phyloP scores from a whole-genome alignment of 1,139 yeast species.

The Kurtzmaniella quercitrusa region DNA sequence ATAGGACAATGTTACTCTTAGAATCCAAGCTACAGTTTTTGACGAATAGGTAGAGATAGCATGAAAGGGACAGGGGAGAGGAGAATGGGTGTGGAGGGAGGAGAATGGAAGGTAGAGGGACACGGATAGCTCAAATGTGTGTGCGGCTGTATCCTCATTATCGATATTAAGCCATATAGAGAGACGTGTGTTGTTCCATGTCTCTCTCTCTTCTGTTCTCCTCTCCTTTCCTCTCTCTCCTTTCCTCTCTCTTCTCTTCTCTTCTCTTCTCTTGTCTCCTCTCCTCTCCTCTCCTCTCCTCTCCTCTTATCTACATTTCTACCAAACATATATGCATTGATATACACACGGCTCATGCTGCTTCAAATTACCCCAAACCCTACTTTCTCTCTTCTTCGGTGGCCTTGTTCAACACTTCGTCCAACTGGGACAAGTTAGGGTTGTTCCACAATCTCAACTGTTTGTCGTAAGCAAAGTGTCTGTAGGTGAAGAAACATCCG shows the following conservation, averaged over 20 bases:
- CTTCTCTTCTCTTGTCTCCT: neutral
- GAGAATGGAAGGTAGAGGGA: too few species aligned
- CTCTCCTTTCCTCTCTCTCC: neutral
- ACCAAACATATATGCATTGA: slow-evolving; percentile 1
- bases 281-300: neutral
- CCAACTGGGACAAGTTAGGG: slow-evolving; percentile 54
- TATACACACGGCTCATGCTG: neutral
- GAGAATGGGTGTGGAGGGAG: too few species aligned
- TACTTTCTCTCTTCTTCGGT: slow-evolving; percentile 27
- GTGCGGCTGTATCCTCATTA: too few species aligned
- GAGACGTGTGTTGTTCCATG: too few species aligned
- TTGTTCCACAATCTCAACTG: slow-evolving; percentile 69
- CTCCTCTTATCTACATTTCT: neutral
- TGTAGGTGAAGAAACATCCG: slow-evolving; percentile 65
- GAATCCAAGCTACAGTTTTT: too few species aligned
- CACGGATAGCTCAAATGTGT: too few species aligned
- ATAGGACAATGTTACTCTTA: too few species aligned
- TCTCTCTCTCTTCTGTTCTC: neutral
- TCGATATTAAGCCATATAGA: too few species aligned
- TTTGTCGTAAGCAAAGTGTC: slow-evolving; percentile 63
- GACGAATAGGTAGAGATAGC: too few species aligned
- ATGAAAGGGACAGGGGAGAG: too few species aligned
- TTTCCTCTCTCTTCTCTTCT: neutral
- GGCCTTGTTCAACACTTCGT: slow-evolving; percentile 53
- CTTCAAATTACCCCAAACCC: neutral